A percentile compares a stretch with the other conserved stretches of the same genome.
Evolutionary conservation across 371 early-diverging fungal species (phyloP).

Genomic region (Haplosporangium sp.): DNA sequence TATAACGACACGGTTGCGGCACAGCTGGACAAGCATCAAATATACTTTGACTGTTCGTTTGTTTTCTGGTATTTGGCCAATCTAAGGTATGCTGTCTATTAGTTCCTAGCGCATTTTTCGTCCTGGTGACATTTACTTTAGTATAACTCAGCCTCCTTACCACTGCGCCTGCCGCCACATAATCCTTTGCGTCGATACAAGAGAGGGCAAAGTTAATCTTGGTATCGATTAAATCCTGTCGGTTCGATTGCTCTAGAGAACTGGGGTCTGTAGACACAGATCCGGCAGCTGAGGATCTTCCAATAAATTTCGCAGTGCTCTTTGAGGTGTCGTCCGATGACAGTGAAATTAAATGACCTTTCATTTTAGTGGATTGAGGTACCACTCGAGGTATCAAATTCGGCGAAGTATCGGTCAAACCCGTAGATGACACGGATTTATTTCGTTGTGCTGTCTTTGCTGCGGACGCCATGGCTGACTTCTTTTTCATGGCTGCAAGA

Average conservation of each 20-base stretch:
- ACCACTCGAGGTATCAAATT: conserved; percentile 14
- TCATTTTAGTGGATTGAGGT: conserved; percentile 7
- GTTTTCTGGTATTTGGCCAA: conserved; percentile 23
- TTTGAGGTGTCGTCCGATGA: background rate
- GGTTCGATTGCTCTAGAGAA: background rate
- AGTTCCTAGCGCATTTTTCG: background rate
- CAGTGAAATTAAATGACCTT: conserved; percentile 5
- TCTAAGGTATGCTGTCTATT: conserved; percentile 2
- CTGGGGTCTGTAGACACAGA: background rate
- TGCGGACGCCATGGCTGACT: conserved; percentile 2
- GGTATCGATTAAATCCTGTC: conserved; percentile 2
- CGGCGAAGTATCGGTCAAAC: conserved; percentile 1
- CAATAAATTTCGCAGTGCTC: background rate
- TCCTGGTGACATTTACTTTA: background rate
- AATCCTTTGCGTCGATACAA: conserved; percentile 16
- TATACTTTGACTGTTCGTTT: conserved; percentile 26
- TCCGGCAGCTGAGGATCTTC: background rate
- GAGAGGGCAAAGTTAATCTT: conserved; percentile 15
- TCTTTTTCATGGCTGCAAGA: conserved; percentile 2
- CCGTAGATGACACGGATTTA: background rate
- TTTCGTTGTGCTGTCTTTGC: conserved; percentile 1
- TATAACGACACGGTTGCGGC: conserved; percentile 2
- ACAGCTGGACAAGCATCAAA: conserved; percentile 19
- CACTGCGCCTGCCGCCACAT: conserved; percentile 12
- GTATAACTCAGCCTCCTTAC: conserved; percentile 8